Base-by-base conservation (phyloP, 257 asterid species). In the Penstemon davidsonii region DNA sequence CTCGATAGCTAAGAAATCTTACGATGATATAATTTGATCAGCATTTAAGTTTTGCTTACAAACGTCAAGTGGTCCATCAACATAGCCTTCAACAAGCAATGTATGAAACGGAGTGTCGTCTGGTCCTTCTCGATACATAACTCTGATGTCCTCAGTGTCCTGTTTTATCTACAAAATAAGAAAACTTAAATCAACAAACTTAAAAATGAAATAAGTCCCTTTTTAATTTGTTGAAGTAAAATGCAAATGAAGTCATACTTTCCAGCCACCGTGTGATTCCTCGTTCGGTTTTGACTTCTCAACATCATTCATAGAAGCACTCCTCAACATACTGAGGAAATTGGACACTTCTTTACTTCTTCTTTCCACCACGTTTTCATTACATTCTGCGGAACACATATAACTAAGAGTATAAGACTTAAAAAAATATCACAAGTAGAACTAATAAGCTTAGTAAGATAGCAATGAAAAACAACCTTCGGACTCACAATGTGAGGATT, bases 51-150 rank as follows among this genome's bases (percentile, higher is more conserved):
- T 50, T 66, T 74, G 72, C 98, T 87, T 90, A 93, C 99, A 90
- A 83, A 87, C 92, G 82, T 93, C 99, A 4, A 80, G 49, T 1
- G 99, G 95, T 25, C 96, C 99, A 71, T 90, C 96, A 15, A 93
- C 92, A 60, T 78, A 93, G 79, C 99, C 99, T 80, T 93, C 99
- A 41, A 73, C 90, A 38, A 93, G 96, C 61, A 93, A 76, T 43
- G 95, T 78, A 52, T 93, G 97, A 58, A 83, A 83, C 6, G 96
- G 99, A 67, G 96, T 87, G 71, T 92, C 96, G 62, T 85, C 92
- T 18, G 88, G 92, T 54, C 99, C 99, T 80, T 87, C 96, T 72
- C 91, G 75, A 75, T 93, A 93, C 99, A 93, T 93, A 40, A 93
- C 96, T 40, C 99, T 87, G 39, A 80, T 76, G 46, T 90, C 99